Base-by-base conservation (phyloP, 306 rosid species). In the Dalbergia cochinchinensis region DNA sequence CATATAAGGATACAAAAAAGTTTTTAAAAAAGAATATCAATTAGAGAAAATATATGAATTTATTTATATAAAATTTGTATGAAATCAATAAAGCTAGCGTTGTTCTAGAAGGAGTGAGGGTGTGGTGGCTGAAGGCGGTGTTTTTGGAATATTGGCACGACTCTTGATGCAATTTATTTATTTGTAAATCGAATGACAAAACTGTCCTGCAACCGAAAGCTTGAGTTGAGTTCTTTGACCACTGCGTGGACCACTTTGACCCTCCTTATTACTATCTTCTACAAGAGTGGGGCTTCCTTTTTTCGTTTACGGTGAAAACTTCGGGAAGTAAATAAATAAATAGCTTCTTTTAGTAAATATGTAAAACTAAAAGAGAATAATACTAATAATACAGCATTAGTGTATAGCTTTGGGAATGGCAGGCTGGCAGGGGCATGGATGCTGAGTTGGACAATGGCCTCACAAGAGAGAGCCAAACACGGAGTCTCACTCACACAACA, bases 161-260 rank as follows among this genome's bases (percentile, higher is more conserved):
- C 42, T 47, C 78, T 83, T 85, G 0, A 65, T 48, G 77, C 42
- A 14, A 4, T 55, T 48, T 45, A 4, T 61, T 60, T 5, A 39
- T 15, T 48, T 65, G 71, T 33, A 19, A 35, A 10, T 48, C 45
- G 78, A 91, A 78, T 82, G 87, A 79, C 92, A 55, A 35, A 73
- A 78, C 9, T 71, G 78, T 66, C 91, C 86, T 85, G 39, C 8
- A 4, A 37, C 81, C 77, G 45, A 5, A 5, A 45, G 15, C 44
- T 71, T 37, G 47, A 60, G 84, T 63, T 71, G 45, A 35, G 78
- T 74, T 74, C 69, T 83, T 89, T 91, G 93, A 89, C 93, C 84
- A 22, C 51, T 47, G 7, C 18, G 37, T 86, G 91, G 89, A 83
- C 89, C 87, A 85, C 84, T 80, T 83, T 88, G 89, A 80, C 89